Base-by-base conservation (phyloP, 2,329 filamentous ascomycete species). In the Leptosphaerulina australis region DNA sequence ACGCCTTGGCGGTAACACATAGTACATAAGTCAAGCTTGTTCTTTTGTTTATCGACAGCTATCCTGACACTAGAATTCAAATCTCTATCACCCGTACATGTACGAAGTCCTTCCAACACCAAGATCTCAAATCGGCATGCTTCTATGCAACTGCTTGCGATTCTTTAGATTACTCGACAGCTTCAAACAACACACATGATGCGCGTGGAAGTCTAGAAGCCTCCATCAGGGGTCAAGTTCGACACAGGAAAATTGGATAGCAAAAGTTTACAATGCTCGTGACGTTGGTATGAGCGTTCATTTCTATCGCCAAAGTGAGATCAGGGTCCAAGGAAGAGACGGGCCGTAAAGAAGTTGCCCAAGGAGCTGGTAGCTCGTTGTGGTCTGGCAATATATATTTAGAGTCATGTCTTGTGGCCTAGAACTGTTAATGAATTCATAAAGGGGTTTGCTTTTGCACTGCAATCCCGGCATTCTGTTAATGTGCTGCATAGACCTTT, bases 251-350 rank as follows among this genome's bases (percentile, higher is more conserved):
- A n/a, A 35, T 30, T 9, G 17, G 36, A 14, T 17, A 25, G 10
- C 30, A 39, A 21, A 26, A 4, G 9, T 41, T 31, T 45, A 6
- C 25, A 33, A 12, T 17, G 35, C 40, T 36, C 36, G 48, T 51
- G 40, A 44, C 35, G 41, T 21, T 51, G 30, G 30, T 41, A 25
- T 31, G 35, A 50, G 47, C 40, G 33, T 35, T 24, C 18, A 22
- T 15, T 18, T 30, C 35, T 29, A 30, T 44, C 25, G 21, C 21
- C 4, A 25, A 26, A 30, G 29, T 50, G 40, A 35, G 36, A 11
- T 26, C 35, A 36, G 20, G 48, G 25, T 38, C 34, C n/a, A 39
- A 11, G 5, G 15, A 40, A 18, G 14, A 40, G 31, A n/a, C n/a
- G n/a, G n/a, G n/a, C n/a, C n/a, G n/a, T 41, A 31, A 17, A n/a